A percentile compares a stretch with the other conserved stretches of the same genome.
phyloP scores from a whole-genome alignment of 2,329 filamentous ascomycete genomes.

The Escovopsis weberi region DNA sequence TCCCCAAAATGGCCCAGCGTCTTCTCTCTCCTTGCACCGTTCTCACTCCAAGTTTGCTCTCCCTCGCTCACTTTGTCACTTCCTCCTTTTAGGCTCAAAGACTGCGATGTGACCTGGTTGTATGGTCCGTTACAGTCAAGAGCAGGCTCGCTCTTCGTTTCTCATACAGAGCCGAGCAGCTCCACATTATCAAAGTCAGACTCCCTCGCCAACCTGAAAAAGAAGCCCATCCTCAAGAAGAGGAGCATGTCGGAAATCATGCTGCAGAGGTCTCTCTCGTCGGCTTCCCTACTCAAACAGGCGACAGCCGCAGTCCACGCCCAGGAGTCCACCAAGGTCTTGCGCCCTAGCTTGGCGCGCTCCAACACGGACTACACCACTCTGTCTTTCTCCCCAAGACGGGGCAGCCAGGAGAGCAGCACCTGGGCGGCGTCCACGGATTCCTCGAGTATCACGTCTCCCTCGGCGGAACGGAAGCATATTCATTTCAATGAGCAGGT shows the following conservation, averaged over 20 bases:
- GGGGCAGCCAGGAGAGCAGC: constrained; percentile 47
- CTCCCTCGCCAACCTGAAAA: constrained; percentile 50
- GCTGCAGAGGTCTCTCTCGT: constrained; percentile 75
- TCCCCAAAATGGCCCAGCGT: no score
- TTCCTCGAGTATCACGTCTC: constrained; percentile 53
- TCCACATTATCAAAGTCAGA: constrained; percentile 35
- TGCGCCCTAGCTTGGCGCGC: constrained; percentile 43
- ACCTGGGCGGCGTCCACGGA: constrained; percentile 47
- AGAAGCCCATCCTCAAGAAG: constrained; percentile 94
- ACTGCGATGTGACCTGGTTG: constrained; percentile 93
- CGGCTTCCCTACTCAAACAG: constrained; percentile 79
- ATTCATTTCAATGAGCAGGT: constrained; percentile 97
- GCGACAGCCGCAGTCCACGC: constrained; percentile 76
- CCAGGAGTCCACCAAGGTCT: constrained; percentile 46
- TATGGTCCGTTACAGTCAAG: constrained; percentile 83
- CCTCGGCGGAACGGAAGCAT: constrained; percentile 59
- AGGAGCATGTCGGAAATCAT: constrained; percentile 92
- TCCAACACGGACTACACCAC: constrained; percentile 55
- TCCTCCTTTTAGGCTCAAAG: constrained; percentile 61
- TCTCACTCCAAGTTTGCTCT: no score
- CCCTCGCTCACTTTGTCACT: constrained; percentile 12
- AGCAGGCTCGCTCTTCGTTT: constrained; percentile 36
- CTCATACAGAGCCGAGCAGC: constrained; percentile 27
- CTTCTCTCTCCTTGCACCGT: no score
- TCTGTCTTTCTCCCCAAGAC: constrained; percentile 47